phyloP scores from a whole-genome alignment of 2,329 filamentous ascomycete genomes.

The Claviceps arundinis region DNA sequence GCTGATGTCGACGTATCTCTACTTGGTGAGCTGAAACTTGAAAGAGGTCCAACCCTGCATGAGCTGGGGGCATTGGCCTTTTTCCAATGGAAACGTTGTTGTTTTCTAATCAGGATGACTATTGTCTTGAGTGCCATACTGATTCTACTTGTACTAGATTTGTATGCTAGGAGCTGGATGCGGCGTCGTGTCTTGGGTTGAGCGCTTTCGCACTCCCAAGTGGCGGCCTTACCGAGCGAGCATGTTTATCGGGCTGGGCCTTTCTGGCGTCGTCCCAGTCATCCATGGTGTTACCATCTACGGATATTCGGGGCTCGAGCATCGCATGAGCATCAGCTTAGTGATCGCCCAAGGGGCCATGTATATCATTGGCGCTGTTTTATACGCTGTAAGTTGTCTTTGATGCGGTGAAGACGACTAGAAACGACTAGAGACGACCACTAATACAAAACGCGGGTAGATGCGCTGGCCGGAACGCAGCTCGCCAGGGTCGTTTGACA shows the following conservation, averaged over 20 bases:
- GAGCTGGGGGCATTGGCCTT: too few species aligned
- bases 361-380: constrained; percentile 72
- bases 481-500: constrained; percentile 69
- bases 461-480: constrained; percentile 71
- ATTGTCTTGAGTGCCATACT: not conserved
- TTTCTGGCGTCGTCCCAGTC: constrained; percentile 73
- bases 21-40: constrained; percentile 43
- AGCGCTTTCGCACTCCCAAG: constrained; percentile 68
- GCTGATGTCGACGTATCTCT: constrained; percentile 60
- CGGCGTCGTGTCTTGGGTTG: constrained; percentile 61
- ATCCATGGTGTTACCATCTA: constrained; percentile 60
- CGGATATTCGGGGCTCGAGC: constrained; percentile 51
- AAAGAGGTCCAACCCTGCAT: too few species aligned
- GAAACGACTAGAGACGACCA: not conserved
- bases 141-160: constrained; percentile 41
- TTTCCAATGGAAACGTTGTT: not conserved
- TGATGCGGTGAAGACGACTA: not conserved
- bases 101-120: too few species aligned
- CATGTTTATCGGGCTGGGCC: constrained; percentile 82
- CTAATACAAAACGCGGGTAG: constrained; percentile 21
- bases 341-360: constrained; percentile 65
- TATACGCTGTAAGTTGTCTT: constrained; percentile 59
- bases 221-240: constrained; percentile 75
- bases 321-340: constrained; percentile 70
- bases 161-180: constrained; percentile 65